phyloP scores from a whole-genome alignment of 371 early-diverging fungal genomes.

The Mortierella sp. region DNA sequence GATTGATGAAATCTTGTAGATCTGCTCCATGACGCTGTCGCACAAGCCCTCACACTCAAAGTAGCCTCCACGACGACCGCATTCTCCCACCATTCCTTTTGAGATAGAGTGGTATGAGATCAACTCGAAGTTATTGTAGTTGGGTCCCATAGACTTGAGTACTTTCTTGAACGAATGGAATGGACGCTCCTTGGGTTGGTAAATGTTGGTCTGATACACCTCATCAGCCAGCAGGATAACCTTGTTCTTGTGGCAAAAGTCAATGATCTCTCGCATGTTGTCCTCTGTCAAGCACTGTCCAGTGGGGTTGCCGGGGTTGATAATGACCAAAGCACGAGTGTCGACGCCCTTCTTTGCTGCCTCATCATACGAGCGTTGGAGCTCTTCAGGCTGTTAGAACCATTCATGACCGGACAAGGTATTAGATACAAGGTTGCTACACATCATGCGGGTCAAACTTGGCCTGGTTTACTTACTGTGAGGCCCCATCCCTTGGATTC shows the following conservation, averaged over 20 bases:
- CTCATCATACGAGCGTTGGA: slow-evolving; percentile 68
- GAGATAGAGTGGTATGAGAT: slow-evolving; percentile 97
- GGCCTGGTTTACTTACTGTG: slow-evolving; percentile 59
- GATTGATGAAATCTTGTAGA: slow-evolving; percentile 95
- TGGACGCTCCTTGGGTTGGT: slow-evolving; percentile 80
- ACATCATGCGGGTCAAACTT: no score
- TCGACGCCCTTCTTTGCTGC: slow-evolving; percentile 82
- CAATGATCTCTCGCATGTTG: slow-evolving; percentile 89
- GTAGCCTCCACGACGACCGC: slow-evolving; percentile 98
- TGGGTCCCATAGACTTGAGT: slow-evolving; percentile 72
- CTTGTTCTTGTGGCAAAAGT: slow-evolving; percentile 83
- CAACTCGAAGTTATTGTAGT: slow-evolving; percentile 78
- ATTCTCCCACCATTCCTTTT: slow-evolving; percentile 98
- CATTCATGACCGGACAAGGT: neutral
- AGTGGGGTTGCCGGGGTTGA: slow-evolving; percentile 99
- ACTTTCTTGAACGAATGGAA: slow-evolving; percentile 97
- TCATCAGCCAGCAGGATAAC: slow-evolving; percentile 95
- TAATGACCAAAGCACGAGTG: slow-evolving; percentile 94
- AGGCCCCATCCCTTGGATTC: slow-evolving; percentile 90
- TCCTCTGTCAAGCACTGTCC: slow-evolving; percentile 87
- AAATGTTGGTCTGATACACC: slow-evolving; percentile 97
- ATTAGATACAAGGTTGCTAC: neutral
- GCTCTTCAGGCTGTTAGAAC: slow-evolving; percentile 65
- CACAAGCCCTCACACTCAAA: slow-evolving; percentile 92
- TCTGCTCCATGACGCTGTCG: slow-evolving; percentile 75